Evolutionary conservation across 2,329 filamentous ascomycete genomes (phyloP), one percentile per base, ranked within the genome.

Genomic region (Cladosporium sphaerospermum): DNA sequence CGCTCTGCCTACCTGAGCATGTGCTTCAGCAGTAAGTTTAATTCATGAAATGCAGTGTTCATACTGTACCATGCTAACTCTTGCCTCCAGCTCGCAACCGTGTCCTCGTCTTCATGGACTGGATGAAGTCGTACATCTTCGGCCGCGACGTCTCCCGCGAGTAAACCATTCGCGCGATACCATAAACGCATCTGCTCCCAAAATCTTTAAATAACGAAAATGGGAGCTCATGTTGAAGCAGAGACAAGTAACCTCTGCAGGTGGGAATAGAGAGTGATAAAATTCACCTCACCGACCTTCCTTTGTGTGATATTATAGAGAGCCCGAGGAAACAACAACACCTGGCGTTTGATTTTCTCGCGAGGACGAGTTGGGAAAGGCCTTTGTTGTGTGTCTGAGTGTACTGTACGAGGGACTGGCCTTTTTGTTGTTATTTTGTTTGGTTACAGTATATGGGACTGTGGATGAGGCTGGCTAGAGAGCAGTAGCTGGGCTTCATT

Each of bases 1-100:
- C 83, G 91, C 71, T 95, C 88, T 69, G 93, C 92, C 52, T 99
- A 99, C 73, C 78, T 99, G 71, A 96, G 89, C 80, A 99, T 99
- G 93, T 96, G 92, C 83, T 99, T 99, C 74, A 97, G 91, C 84
- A 91, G 89, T 93, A 81, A 84, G 89, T 87, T 46, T n/a, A 57
- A 45, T 4, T 28, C 11, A 32, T 45, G 51, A 37, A 49, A 10
- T 53, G 13, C 18, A 9, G 39, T 32, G 36, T 41, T 9, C 32
- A 49, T 8, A 1, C 14, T 11, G 11, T 13, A 14, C n/a, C 13
- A n/a, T 45, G 45, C 63, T 64, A 54, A 67, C 56, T 10, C 50
- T 13, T 39, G 14, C 46, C 39, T 49, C 23, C 57, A 95, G 89
- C 89, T 57, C 89, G 93, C 64, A 99, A 99, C 78, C 86, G 93